Evolutionary conservation across 192 early-diverging fungal species (phyloP).

Genomic region (Backusella westeae): DNA sequence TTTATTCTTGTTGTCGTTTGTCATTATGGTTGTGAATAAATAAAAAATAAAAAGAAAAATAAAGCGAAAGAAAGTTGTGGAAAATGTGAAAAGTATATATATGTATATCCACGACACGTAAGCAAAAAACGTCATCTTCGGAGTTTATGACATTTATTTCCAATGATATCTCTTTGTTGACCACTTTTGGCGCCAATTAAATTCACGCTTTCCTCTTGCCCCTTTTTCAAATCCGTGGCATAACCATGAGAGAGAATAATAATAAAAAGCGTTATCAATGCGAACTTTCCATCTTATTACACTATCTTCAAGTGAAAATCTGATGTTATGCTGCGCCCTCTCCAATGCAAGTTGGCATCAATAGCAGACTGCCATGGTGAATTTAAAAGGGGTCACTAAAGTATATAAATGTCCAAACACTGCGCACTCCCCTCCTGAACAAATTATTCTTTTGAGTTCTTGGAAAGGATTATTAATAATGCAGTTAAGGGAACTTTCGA

Average conservation of each 20-base stretch:
- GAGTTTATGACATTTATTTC: background rate
- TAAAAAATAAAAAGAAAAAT: constrained; percentile 8
- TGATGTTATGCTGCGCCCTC: too few relatives aligned
- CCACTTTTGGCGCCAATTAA: background rate
- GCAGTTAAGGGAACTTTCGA: background rate
- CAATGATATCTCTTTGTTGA: background rate
- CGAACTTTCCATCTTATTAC: background rate
- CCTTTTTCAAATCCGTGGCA: background rate
- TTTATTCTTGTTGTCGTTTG: constrained; percentile 11
- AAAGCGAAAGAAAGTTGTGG: background rate
- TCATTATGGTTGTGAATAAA: constrained; percentile 2
- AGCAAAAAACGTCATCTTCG: background rate
- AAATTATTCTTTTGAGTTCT: background rate
- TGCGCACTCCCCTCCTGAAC: background rate
- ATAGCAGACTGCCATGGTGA: too few relatives aligned
- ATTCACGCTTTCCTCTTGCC: background rate
- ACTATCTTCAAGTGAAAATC: background rate
- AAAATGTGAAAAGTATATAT: background rate
- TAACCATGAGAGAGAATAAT: background rate
- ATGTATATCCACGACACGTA: background rate
- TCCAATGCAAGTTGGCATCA: too few relatives aligned
- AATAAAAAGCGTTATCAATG: background rate
- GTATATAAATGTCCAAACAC: background rate
- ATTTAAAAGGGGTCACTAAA: too few relatives aligned
- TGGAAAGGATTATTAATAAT: background rate